Percentiles rank a stretch among this genome's conserved stretches.
phyloP scores from a whole-genome alignment of 352 stramenopile genomes.

The Globisporangium sylvaticum region DNA sequence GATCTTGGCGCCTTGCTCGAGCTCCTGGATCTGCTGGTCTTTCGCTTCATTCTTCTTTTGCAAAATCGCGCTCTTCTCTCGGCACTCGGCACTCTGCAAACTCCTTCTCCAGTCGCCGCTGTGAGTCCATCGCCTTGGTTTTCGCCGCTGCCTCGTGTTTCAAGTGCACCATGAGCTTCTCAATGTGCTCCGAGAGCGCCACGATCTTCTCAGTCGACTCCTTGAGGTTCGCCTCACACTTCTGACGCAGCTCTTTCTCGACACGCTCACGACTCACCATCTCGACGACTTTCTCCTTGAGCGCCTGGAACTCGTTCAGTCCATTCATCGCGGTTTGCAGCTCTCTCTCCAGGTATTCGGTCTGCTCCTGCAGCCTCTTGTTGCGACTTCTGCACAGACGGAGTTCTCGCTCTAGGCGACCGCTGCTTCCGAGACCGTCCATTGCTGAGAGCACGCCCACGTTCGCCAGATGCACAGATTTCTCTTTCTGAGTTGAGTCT shows the following conservation, averaged over 20 bases:
- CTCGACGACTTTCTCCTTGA: conserved; percentile 79
- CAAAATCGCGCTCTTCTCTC: conserved; percentile 53
- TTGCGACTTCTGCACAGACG: conserved; percentile 64
- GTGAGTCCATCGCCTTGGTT: conserved; percentile 71
- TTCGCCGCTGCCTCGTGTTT: conserved; percentile 95
- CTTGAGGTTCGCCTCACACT: conserved; percentile 57
- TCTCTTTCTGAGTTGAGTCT: neutral
- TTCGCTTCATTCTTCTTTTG: conserved; percentile 81
- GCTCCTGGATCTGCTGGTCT: conserved; percentile 85
- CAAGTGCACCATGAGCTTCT: conserved; percentile 96
- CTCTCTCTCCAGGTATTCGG: conserved; percentile 49
- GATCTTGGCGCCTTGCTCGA: conserved; percentile 92
- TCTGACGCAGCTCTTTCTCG: conserved; percentile 84
- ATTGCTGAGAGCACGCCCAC: conserved; percentile 61
- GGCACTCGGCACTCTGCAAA: conserved; percentile 54
- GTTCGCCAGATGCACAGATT: conserved; percentile 44
- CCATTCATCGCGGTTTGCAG: conserved; percentile 37
- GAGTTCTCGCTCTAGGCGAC: conserved; percentile 67
- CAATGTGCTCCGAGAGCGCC: conserved; percentile 92
- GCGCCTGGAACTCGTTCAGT: conserved; percentile 54
- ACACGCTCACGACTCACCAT: conserved; percentile 72
- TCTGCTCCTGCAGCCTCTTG: conserved; percentile 56
- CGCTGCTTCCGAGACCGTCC: conserved; percentile 51
- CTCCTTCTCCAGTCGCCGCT: conserved; percentile 81
- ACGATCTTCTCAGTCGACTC: conserved; percentile 85